Conservation (phyloP, 2,329 filamentous ascomycete species). For the Pseudogymnoascus sp. region DNA sequence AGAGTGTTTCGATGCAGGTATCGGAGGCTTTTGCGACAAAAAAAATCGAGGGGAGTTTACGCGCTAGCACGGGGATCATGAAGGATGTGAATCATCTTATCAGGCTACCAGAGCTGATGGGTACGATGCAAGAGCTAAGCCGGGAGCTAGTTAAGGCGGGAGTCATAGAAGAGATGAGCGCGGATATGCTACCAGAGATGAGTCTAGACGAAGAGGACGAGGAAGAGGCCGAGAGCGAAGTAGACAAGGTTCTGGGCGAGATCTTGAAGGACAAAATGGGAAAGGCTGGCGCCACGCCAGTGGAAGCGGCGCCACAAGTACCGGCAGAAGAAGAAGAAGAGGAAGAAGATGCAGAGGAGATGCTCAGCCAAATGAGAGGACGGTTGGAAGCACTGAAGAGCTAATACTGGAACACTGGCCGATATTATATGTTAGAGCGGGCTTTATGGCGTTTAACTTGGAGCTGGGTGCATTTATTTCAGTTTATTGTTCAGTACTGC, state of each 20-base stretch:
- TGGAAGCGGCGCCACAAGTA: conserved; percentile 39
- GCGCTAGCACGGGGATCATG: conserved; percentile 85
- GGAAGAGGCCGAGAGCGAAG: conserved; percentile 70
- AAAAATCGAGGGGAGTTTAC: conserved; percentile 90
- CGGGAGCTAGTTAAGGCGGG: conserved; percentile 88
- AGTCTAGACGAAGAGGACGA: conserved; percentile 66
- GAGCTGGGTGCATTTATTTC: neutral
- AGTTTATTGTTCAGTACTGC: neutral
- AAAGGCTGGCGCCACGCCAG: conserved; percentile 53
- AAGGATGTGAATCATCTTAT: conserved; percentile 88
- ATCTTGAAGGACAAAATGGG: conserved; percentile 76
- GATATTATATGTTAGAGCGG: conserved; percentile 5
- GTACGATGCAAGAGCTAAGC: conserved; percentile 81
- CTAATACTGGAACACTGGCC: conserved; percentile 35
- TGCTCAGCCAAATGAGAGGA: conserved; percentile 90
- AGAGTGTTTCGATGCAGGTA: conserved; percentile 94
- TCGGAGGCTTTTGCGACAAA: conserved; percentile 91
- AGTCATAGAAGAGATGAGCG: conserved; percentile 96
- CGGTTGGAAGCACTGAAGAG: conserved; percentile 86
- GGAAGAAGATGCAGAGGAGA: conserved; percentile 79
- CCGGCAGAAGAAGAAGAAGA: conserved; percentile 57
- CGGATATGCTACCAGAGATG: conserved; percentile 73
- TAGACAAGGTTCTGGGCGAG: conserved; percentile 88
- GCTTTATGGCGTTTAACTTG: conserved; percentile 1
- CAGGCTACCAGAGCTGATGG: conserved; percentile 73